These are phyloP conservation scores for Fistulina hepatica DNA, from an alignment of 1,284 basidiomycete species.

Conservation along the genomic window DNA sequence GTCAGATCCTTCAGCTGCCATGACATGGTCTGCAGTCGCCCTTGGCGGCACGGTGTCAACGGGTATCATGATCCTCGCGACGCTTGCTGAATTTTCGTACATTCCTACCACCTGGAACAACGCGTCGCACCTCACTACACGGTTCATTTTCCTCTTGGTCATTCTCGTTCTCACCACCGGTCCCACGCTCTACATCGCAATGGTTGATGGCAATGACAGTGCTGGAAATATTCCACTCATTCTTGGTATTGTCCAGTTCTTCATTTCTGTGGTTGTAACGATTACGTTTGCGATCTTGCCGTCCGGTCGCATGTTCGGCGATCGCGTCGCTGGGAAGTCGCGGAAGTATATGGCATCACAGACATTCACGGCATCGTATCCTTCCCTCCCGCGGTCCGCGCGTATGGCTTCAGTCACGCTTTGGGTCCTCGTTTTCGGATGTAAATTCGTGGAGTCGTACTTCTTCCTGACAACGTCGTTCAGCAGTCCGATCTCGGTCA, in stretches of 20 bases:
- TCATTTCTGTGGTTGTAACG: slow-evolving; percentile 73
- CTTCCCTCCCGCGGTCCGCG: slow-evolving; percentile 51
- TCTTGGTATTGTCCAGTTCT: slow-evolving; percentile 83
- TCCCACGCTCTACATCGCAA: slow-evolving; percentile 84
- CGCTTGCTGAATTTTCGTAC: slow-evolving; percentile 86
- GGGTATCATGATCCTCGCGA: slow-evolving; percentile 84
- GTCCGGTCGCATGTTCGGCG: slow-evolving; percentile 90
- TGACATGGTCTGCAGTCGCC: slow-evolving; percentile 90
- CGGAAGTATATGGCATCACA: slow-evolving; percentile 95
- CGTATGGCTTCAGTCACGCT: slow-evolving; percentile 75
- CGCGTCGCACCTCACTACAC: slow-evolving; percentile 84
- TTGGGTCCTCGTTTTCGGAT: slow-evolving; percentile 84
- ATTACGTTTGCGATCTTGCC: slow-evolving; percentile 77
- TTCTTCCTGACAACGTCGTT: slow-evolving; percentile 93
- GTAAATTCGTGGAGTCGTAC: slow-evolving; percentile 91
- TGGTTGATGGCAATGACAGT: slow-evolving; percentile 52
- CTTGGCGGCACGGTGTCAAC: slow-evolving; percentile 87
- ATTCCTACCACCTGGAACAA: slow-evolving; percentile 99
- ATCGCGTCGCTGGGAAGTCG: slow-evolving; percentile 86
- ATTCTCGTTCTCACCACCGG: slow-evolving; percentile 80
- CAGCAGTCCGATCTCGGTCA: slow-evolving; percentile 83
- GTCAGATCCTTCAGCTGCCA: slow-evolving; percentile 51
- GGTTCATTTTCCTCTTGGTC: slow-evolving; percentile 78
- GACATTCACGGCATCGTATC: slow-evolving; percentile 94
- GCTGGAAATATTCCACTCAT: slow-evolving; percentile 63